Base-by-base conservation (phyloP, 2,329 filamentous ascomycete species). In the Mycosphaerella arachidis region DNA sequence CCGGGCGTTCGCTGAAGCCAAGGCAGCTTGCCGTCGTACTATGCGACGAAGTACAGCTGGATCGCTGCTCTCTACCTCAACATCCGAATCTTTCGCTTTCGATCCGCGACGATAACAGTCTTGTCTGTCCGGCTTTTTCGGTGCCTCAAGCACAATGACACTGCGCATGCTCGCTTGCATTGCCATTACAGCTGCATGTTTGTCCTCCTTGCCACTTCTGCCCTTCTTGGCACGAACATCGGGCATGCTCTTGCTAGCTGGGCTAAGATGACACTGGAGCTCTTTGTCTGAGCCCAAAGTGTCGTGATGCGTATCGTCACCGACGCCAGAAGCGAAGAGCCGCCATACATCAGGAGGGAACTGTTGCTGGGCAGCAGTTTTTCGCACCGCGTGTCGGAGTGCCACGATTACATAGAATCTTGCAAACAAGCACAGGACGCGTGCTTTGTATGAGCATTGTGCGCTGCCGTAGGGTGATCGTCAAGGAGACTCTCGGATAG, bases 21-120 rank as follows among this genome's bases (percentile, higher is more conserved):
- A 53, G 56, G 62, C 62, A 12, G 62, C 62, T 43, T 64, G 59
- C 24, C 62, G 57, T 48, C 62, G 50, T n/a, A 64, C 62, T 13
- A 64, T 64, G 33, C 59, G 59, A 4, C 59, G 59, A 27, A 64
- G 56, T 8, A 60, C 55, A n/a, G 54, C 59, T n/a, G 59, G 62
- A 52, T 64, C 62, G 51, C 59, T 61, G 57, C 59, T 64, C 31
- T 64, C 59, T n/a, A 57, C 35, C 5, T 43, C 40, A 6, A 4
- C 13, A 7, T 3, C 40, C 18, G 13, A 7, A n/a, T 43, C 13
- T n/a, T 18, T n/a, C 40, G 40, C 16, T 1, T n/a, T 16, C 40
- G 40, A 18, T 8, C 18, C 40, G 13, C 40, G 18, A 43, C 18
- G 40, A 18, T 43, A 7, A 13, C 13, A 43, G 12, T 18, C 8